Conservation (phyloP, 768 basidiomycete species). For the Clathrus columnatus region DNA sequence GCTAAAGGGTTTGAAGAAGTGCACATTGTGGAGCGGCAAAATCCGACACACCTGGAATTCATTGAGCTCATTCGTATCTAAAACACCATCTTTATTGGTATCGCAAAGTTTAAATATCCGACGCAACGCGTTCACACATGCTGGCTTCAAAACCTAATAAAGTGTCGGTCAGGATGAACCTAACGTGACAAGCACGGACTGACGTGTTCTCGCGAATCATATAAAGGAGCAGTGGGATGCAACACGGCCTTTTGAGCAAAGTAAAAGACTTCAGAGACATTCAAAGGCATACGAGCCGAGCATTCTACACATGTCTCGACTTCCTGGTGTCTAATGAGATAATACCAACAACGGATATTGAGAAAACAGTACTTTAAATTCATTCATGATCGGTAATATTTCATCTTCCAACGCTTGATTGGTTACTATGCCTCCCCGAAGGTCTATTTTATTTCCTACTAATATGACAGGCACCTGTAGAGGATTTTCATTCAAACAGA, state of each 20-base stretch:
- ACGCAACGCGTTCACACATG: constrained; percentile 76
- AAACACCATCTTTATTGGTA: constrained; percentile 83
- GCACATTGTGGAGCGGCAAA: not conserved
- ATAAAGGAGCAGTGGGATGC: constrained; percentile 93
- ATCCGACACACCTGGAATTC: constrained; percentile 75
- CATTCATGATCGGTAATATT: constrained; percentile 94
- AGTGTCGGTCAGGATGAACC: constrained; percentile 8
- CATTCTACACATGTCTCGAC: constrained; percentile 98
- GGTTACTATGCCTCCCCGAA: constrained; percentile 87
- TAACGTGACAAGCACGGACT: constrained; percentile 19
- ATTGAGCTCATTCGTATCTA: constrained; percentile 87
- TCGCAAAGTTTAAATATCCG: constrained; percentile 98
- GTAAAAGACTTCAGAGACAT: constrained; percentile 96
- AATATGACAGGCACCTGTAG: constrained; percentile 88
- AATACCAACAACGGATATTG: not conserved
- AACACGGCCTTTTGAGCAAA: constrained; percentile 97
- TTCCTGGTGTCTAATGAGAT: constrained; percentile 48
- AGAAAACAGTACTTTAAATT: constrained; percentile 75
- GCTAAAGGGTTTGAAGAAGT: constrained; percentile 33
- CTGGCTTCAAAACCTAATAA: constrained; percentile 78
- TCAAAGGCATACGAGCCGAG: constrained; percentile 83
- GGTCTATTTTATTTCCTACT: constrained; percentile 97
- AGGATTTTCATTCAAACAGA: no score
- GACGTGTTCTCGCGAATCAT: constrained; percentile 93
- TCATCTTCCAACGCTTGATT: constrained; percentile 92